A percentile compares a stretch with the other conserved stretches of the same genome.
phyloP scores from a whole-genome alignment of 805 yeast genomes.

The Lipomyces chichibuensis region DNA sequence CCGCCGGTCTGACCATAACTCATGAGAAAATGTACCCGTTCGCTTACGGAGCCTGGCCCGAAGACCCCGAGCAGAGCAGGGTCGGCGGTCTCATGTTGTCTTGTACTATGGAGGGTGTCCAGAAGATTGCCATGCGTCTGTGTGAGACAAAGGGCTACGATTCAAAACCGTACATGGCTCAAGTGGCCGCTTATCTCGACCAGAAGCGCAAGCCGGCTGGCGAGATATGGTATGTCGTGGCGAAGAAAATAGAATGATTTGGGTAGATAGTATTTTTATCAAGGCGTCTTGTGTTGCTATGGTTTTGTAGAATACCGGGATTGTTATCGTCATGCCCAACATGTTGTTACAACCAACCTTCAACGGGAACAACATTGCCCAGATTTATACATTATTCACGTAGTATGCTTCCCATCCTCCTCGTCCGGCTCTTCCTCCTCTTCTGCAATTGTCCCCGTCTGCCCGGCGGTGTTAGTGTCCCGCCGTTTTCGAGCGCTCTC shows the following conservation, averaged over 20 bases:
- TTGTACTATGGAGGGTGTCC: constrained; percentile 10
- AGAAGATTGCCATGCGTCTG: not conserved
- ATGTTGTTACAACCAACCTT: not conserved
- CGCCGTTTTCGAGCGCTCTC: constrained; percentile 63
- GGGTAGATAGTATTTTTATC: not conserved
- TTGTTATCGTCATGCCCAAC: not conserved
- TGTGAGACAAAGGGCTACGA: constrained; percentile 1
- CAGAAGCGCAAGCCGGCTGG: constrained; percentile 2
- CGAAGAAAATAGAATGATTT: not conserved
- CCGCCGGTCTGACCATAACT: constrained; percentile 12
- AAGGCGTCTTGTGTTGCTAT: not conserved
- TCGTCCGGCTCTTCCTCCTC: constrained; percentile 13
- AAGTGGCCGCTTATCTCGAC: not conserved
- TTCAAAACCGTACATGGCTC: not conserved
- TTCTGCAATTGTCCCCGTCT: constrained; percentile 7
- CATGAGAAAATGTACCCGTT: constrained; percentile 15
- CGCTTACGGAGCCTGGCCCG: constrained; percentile 15
- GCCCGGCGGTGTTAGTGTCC: constrained; percentile 1
- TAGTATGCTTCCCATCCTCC: not conserved
- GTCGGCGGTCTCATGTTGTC: constrained; percentile 18
- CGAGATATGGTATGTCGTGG: constrained; percentile 1
- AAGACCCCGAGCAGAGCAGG: constrained; percentile 11
- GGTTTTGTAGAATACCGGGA: not conserved
- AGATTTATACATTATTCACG: not conserved
- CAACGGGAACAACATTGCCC: not conserved